Evolutionary conservation across 2,329 filamentous ascomycete genomes (phyloP).

Genomic region (Drechmeria coniospora): DNA sequence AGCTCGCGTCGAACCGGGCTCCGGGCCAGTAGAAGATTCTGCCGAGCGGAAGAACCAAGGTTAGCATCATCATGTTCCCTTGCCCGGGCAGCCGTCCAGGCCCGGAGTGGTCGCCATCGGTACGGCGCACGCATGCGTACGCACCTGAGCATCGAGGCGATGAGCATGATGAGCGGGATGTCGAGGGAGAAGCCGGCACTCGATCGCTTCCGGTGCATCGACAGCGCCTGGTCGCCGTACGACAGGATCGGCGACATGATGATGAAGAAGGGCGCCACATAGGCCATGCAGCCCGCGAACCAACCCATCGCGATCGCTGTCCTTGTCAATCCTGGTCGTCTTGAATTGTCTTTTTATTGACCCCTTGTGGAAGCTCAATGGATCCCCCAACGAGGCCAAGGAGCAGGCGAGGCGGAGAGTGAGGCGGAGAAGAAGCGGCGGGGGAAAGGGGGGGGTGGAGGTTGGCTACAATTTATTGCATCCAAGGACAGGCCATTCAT

Average conservation of each 20-base stretch:
- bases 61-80: no score
- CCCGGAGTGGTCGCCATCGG: background rate
- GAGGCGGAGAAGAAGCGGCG: no score
- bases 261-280: constrained; percentile 47
- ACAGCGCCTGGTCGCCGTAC: constrained; percentile 49
- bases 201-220: constrained; percentile 48
- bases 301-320: constrained; percentile 22
- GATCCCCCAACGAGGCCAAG: no score
- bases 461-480: no score
- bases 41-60: no score
- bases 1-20: constrained; percentile 45
- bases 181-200: constrained; percentile 56
- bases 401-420: no score
- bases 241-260: constrained; percentile 48
- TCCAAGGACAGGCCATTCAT: no score
- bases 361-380: no score
- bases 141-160: constrained; percentile 50
- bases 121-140: constrained; percentile 5
- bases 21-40: constrained; percentile 59
- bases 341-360: no score
- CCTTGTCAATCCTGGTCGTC: no score
- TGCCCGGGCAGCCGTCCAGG: no score
- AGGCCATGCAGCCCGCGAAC: constrained; percentile 34
- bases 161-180: constrained; percentile 57
- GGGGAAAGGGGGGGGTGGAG: no score